Base-by-base conservation (phyloP, 1,284 basidiomycete species). In the Chiua sp. region DNA sequence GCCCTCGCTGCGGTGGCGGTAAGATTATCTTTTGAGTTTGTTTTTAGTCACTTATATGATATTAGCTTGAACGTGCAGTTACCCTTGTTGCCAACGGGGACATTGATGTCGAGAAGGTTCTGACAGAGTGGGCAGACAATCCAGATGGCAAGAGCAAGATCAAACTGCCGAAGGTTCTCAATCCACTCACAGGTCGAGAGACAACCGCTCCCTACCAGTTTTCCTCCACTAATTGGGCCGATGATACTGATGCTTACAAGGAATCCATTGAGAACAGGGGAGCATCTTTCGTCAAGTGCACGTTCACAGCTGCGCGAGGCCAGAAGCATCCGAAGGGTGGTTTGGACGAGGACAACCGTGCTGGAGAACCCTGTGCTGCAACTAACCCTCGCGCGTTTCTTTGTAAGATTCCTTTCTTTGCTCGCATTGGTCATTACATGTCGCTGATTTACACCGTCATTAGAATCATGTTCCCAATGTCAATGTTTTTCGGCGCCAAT, bases 131-230 rank as follows among this genome's bases (percentile, higher is more conserved):
- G 39, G 20, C 39, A 7, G 39, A 20, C n/a, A 11, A 22, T 3
- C 11, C 22, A 3, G 28, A 55, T 8, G 12, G 35, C 11, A 58
- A 53, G 47, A 22, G 16, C 16, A 53, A 47, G 23, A 30, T 53
- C 46, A 58, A 53, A 26, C 44, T 58, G 3, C 51, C 33, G 7
- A 57, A 57, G 18, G 44, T 57, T 20, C 46, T 57, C 33, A 57
- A 57, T 20, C 47, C 37, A 23, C 23, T 16, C 7, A 57, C 56
- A 7, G 51, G 56, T 3, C 26, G 13, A 2, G 44, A 53, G 18
- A 30, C 33, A 1, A 28, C 26, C 3, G 23, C 28, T 16, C 56
- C 56, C 3, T 57, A 37, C 12, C 35, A 52, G 20, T 52, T 57
- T 22, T 57, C 23, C 20, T 32, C 50, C 3, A 22, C 44, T 2